Conservation (phyloP, 2,329 filamentous ascomycete genomes). For the Pseudogymnoascus destructans region DNA sequence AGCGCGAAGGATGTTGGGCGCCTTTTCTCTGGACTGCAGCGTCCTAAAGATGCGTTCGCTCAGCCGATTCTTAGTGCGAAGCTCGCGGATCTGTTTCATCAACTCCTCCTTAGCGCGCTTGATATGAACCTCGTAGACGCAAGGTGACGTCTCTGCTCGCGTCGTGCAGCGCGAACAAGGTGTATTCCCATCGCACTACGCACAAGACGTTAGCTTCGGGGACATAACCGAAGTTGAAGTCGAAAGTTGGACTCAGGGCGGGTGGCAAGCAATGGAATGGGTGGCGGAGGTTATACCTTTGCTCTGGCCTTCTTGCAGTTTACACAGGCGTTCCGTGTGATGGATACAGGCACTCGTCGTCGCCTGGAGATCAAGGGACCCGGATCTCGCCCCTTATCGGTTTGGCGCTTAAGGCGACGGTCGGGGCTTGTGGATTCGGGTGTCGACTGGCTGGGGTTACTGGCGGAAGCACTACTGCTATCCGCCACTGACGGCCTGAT, state of each 20-base stretch:
- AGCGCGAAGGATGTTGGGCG: constrained; percentile 23
- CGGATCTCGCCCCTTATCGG: constrained; percentile 16
- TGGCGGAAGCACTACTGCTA: constrained; percentile 18
- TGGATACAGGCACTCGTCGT: constrained; percentile 24
- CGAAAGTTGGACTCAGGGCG: neutral
- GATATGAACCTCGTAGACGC: constrained; percentile 26
- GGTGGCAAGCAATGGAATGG: neutral
- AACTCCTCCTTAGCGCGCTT: constrained; percentile 27
- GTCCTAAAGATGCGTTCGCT: constrained; percentile 23
- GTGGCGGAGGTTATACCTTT: constrained; percentile 21
- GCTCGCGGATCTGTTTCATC: constrained; percentile 24
- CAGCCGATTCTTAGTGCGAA: constrained; percentile 21
- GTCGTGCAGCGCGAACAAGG: constrained; percentile 25
- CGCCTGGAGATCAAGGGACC: constrained; percentile 17
- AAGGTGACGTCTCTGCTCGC: constrained; percentile 20
- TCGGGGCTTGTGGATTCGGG: constrained; percentile 20
- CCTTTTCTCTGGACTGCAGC: constrained; percentile 21
- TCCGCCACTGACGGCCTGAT: constrained; percentile 4
- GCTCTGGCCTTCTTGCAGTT: constrained; percentile 27
- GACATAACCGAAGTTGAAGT: neutral
- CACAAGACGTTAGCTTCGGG: neutral
- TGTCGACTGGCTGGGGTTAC: constrained; percentile 19
- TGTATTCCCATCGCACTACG: constrained; percentile 26
- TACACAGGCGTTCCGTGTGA: constrained; percentile 27
- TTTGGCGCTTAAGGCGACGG: constrained; percentile 16